phyloP scores from a whole-genome alignment of 495 filamentous ascomycete species.

The Usnea hakonensis region DNA sequence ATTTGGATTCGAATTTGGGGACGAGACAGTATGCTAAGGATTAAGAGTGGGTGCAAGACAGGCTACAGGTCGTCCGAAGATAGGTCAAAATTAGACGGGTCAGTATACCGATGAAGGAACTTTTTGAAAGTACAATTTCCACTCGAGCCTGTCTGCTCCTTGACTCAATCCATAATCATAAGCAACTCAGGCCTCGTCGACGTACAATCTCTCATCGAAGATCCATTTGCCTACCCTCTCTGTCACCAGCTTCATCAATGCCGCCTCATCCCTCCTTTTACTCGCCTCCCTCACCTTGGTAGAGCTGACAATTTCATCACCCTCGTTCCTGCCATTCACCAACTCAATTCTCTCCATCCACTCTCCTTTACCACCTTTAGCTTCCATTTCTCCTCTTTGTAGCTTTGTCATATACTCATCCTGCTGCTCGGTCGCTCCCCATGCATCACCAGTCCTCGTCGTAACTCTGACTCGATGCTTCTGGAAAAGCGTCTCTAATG shows the following conservation, averaged over 20 bases:
- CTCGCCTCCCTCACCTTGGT: slow-evolving; percentile 67
- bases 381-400: slow-evolving; percentile 42
- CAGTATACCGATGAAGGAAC: neutral
- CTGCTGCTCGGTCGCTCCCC: slow-evolving; percentile 54
- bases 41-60: neutral
- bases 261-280: slow-evolving; percentile 41
- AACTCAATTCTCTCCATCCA: slow-evolving; percentile 69
- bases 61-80: neutral
- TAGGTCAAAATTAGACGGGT: neutral
- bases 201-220: slow-evolving; percentile 34
- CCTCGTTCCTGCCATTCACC: slow-evolving; percentile 51
- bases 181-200: slow-evolving; percentile 5
- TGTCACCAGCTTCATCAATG: slow-evolving; percentile 56
- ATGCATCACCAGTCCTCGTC: slow-evolving; percentile 58
- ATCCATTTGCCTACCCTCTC: slow-evolving; percentile 54
- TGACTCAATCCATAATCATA: neutral
- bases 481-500: slow-evolving; percentile 60
- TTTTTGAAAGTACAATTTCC: neutral
- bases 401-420: slow-evolving; percentile 48
- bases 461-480: slow-evolving; percentile 65
- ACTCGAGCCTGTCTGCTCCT: neutral
- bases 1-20: neutral
- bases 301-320: slow-evolving; percentile 60
- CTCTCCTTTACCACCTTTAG: slow-evolving; percentile 49
- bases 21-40: neutral